phyloP scores from a whole-genome alignment of 129 eudicot genomes.

The Flaveria trinervia region DNA sequence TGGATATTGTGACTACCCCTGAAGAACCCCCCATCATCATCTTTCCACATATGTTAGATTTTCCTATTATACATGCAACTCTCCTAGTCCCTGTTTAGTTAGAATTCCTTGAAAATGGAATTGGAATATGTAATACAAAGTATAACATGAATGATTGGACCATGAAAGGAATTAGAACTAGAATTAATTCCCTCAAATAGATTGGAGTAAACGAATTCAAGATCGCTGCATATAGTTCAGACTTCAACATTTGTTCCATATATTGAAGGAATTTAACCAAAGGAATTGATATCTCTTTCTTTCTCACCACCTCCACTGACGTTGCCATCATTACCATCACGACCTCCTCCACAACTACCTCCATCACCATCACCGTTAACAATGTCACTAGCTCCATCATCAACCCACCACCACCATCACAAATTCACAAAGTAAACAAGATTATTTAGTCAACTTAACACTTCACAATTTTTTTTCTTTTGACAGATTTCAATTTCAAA shows the following conservation, averaged over 20 bases:
- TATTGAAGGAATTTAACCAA: neutral
- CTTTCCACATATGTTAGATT: conserved; percentile 17
- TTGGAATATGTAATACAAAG: neutral
- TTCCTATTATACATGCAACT: conserved; percentile 15
- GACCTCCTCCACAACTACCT: neutral
- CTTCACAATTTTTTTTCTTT: neutral
- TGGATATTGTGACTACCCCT: no score
- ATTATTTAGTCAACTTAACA: neutral
- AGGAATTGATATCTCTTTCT: neutral
- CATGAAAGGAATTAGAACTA: neutral
- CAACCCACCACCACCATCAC: neutral
- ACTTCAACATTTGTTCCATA: neutral
- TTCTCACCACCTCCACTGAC: neutral
- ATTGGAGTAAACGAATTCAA: neutral
- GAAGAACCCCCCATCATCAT: neutral
- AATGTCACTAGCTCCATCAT: neutral
- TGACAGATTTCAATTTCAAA: neutral
- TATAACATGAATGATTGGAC: neutral
- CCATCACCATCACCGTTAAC: neutral
- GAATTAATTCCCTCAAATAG: neutral
- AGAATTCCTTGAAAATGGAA: neutral
- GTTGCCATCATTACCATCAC: neutral
- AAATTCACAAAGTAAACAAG: neutral
- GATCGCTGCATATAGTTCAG: neutral
- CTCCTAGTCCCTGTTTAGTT: neutral